These are phyloP conservation scores for Starmerella riodocensis DNA, from an alignment of 805 yeast genomes.

Conservation along the genomic window DNA sequence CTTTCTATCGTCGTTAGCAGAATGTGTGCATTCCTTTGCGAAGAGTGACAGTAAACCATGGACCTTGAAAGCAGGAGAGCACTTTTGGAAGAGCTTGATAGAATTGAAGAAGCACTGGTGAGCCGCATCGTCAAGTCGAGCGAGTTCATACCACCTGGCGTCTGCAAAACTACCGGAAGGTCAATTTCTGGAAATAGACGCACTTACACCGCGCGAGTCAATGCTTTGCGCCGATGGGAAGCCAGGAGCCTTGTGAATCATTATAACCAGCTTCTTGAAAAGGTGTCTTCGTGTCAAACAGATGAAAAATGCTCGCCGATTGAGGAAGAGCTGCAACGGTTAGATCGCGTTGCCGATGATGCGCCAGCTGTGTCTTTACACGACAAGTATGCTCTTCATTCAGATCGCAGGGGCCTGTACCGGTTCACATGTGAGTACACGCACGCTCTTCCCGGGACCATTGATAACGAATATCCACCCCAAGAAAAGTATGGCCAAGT, in stretches of 20 bases:
- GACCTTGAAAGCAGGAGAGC: constrained; percentile 3
- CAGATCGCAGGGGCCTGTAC: constrained; percentile 12
- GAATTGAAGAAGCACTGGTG: constrained; percentile 53
- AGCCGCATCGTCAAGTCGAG: constrained; percentile 35
- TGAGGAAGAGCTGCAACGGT: constrained; percentile 6
- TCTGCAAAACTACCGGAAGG: too few relatives aligned
- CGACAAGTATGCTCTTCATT: background rate
- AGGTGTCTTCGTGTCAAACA: too few relatives aligned
- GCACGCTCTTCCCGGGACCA: constrained; percentile 29
- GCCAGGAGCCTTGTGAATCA: constrained; percentile 6
- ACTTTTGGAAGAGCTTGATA: constrained; percentile 44
- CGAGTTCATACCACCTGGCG: constrained; percentile 11
- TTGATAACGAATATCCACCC: constrained; percentile 42
- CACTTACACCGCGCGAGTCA: constrained; percentile 10
- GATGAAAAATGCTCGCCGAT: background rate
- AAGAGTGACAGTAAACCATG: background rate
- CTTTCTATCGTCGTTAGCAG: too few relatives aligned
- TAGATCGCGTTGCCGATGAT: constrained; percentile 5
- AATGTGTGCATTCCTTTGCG: background rate
- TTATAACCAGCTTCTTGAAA: background rate
- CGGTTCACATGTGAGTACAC: constrained; percentile 40
- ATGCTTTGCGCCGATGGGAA: constrained; percentile 14
- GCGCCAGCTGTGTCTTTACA: constrained; percentile 1
- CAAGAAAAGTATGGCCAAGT: constrained; percentile 39
- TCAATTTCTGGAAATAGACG: too few relatives aligned